phyloP scores from a whole-genome alignment of 192 early-diverging fungal species.

The Umbelopsis sp. region DNA sequence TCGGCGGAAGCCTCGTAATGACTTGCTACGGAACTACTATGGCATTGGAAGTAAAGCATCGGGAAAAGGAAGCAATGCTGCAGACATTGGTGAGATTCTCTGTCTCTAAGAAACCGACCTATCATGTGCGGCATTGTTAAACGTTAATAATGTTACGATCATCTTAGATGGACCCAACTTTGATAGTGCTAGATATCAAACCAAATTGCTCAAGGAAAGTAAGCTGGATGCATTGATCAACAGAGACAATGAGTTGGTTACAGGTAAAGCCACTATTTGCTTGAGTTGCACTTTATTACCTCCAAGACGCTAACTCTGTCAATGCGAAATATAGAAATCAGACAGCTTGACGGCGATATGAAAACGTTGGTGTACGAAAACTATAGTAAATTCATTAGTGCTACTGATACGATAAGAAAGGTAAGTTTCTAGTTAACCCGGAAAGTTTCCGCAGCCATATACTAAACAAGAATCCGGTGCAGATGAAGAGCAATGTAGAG shows the following conservation, averaged over 20 bases:
- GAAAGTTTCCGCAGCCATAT: background rate
- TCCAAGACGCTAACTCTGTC: background rate
- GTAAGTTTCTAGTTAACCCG: constrained; percentile 30
- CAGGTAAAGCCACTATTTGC: constrained; percentile 43
- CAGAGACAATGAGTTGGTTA: constrained; percentile 75
- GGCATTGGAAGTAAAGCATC: constrained; percentile 37
- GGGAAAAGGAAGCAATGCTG: constrained; percentile 43
- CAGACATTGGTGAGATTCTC: constrained; percentile 65
- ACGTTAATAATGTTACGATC: constrained; percentile 2
- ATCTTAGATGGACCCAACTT: constrained; percentile 64
- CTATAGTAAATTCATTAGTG: constrained; percentile 96
- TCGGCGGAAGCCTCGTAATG: constrained; percentile 22
- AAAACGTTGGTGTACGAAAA: constrained; percentile 99
- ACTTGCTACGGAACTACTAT: constrained; percentile 60
- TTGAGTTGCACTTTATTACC: background rate
- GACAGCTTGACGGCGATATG: constrained; percentile 93
- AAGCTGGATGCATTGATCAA: constrained; percentile 69
- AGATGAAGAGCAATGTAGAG: constrained; percentile 87
- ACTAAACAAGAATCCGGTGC: background rate
- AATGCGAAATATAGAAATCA: constrained; percentile 60
- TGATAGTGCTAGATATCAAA: constrained; percentile 78
- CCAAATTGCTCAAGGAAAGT: constrained; percentile 70
- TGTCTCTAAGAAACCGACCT: background rate
- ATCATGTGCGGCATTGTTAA: background rate
- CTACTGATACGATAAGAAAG: constrained; percentile 87